Conservation (phyloP, 345 rosid genomes). For the Euclidium syriacum region DNA sequence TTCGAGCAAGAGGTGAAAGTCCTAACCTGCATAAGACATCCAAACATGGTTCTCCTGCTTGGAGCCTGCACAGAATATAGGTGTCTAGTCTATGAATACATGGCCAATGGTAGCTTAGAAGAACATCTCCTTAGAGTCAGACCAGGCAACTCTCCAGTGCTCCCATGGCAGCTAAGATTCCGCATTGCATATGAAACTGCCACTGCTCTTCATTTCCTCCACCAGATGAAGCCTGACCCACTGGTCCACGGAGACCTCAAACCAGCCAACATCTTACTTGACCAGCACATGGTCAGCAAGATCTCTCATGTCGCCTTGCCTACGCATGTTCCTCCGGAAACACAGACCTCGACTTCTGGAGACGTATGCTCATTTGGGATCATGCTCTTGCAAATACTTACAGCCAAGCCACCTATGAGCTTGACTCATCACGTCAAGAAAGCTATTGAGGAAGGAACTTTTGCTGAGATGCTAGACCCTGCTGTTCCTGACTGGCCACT, state of each 20-base stretch:
- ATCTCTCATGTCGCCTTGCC: constrained; percentile 38
- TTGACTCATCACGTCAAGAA: constrained; percentile 15
- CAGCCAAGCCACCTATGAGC: constrained; percentile 27
- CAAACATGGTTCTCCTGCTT: constrained; percentile 45
- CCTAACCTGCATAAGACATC: constrained; percentile 42
- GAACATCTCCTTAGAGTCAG: constrained; percentile 15
- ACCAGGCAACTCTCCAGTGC: constrained; percentile 26
- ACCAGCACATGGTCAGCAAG: constrained; percentile 54
- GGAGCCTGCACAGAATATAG: constrained; percentile 71
- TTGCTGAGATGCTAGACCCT: constrained; percentile 20
- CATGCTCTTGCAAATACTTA: constrained; percentile 23
- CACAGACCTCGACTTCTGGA: constrained; percentile 25
- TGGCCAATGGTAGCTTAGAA: constrained; percentile 29
- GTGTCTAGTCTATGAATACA: constrained; percentile 27
- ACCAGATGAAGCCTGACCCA: constrained; percentile 32
- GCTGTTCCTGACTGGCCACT: constrained; percentile 27
- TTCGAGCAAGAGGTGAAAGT: constrained; percentile 48
- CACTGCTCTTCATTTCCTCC: constrained; percentile 24
- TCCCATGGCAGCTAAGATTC: constrained; percentile 29
- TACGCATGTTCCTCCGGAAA: constrained; percentile 21
- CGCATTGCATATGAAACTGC: constrained; percentile 20
- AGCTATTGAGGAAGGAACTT: constrained; percentile 13
- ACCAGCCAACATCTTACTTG: constrained; percentile 29
- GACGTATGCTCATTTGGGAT: constrained; percentile 30
- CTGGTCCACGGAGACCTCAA: constrained; percentile 26